Conservation (phyloP, 345 rosid genomes). For the Lepidium aucheri region DNA sequence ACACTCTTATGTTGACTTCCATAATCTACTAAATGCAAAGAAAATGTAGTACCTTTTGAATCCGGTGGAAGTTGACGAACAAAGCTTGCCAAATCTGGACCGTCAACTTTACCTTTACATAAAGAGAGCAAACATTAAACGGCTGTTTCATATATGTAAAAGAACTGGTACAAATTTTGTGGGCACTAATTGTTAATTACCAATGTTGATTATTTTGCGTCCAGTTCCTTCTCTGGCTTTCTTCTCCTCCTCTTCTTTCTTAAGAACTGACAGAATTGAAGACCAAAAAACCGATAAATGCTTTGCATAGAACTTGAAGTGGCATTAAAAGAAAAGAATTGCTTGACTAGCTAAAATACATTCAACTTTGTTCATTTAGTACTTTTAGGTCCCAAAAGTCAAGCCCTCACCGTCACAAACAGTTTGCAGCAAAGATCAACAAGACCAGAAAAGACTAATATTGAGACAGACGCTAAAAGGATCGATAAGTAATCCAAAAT, state of each 20-base stretch:
- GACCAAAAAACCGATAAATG: background rate
- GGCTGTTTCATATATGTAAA: background rate
- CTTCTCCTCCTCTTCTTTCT: constrained; percentile 84
- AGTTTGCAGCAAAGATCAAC: background rate
- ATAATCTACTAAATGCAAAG: background rate
- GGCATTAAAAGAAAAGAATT: background rate
- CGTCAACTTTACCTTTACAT: constrained; percentile 54
- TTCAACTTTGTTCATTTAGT: background rate
- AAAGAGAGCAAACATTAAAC: background rate
- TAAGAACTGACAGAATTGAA: constrained; percentile 39
- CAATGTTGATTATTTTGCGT: constrained; percentile 27
- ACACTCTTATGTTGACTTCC: background rate
- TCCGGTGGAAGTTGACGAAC: constrained; percentile 61
- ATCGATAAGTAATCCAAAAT: background rate
- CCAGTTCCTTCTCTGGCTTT: constrained; percentile 55
- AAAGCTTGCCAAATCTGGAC: constrained; percentile 85
- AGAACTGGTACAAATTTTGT: background rate
- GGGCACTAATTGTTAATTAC: constrained; percentile 31
- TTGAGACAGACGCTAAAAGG: background rate
- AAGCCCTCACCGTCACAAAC: background rate
- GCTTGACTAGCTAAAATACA: background rate
- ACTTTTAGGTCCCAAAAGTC: background rate
- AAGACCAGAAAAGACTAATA: background rate
- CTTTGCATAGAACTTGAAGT: background rate
- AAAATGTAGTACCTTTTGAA: constrained; percentile 44